A percentile compares a stretch with the other conserved stretches of the same genome.
phyloP scores from a whole-genome alignment of 2,329 filamentous ascomycete genomes.

The Pestalotiopsis sp. region DNA sequence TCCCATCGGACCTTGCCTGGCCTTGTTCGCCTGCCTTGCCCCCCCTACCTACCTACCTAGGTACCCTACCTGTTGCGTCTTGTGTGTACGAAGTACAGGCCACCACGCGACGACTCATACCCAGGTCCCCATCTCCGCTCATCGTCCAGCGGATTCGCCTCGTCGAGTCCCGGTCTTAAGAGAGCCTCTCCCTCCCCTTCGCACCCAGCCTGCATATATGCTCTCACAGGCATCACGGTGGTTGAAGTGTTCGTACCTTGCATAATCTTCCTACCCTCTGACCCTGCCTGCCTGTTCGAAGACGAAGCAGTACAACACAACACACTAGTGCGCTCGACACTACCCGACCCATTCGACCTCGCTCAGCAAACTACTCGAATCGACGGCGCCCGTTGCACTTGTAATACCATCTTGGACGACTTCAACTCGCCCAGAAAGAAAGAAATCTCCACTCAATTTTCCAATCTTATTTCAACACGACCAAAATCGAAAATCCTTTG shows the following conservation, averaged over 20 bases:
- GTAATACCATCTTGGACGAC: neutral
- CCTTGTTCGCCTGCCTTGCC: constrained; percentile 16
- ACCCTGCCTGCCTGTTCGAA: constrained; percentile 8
- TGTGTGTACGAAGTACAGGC: constrained; percentile 9
- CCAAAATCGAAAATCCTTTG: neutral
- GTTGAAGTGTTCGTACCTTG: constrained; percentile 31
- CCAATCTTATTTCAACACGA: neutral
- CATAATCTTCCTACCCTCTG: constrained; percentile 26
- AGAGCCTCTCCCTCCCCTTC: constrained; percentile 16
- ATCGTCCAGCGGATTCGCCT: constrained; percentile 18
- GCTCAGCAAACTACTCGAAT: neutral
- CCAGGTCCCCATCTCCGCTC: constrained; percentile 12
- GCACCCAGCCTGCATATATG: constrained; percentile 19
- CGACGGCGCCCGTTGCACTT: neutral
- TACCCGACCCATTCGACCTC: neutral
- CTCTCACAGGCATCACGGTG: constrained; percentile 23
- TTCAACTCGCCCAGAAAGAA: neutral
- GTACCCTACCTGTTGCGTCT: neutral
- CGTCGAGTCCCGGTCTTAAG: constrained; percentile 19
- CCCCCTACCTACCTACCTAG: constrained; percentile 13
- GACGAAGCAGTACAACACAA: constrained; percentile 8
- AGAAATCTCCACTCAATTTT: neutral
- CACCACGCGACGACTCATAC: constrained; percentile 18
- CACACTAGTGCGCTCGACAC: neutral
- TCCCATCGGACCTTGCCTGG: constrained; percentile 8